Evolutionary conservation across 768 basidiomycete species (phyloP), one percentile per base, ranked within the genome.

Genomic region (Mycena galericulata): DNA sequence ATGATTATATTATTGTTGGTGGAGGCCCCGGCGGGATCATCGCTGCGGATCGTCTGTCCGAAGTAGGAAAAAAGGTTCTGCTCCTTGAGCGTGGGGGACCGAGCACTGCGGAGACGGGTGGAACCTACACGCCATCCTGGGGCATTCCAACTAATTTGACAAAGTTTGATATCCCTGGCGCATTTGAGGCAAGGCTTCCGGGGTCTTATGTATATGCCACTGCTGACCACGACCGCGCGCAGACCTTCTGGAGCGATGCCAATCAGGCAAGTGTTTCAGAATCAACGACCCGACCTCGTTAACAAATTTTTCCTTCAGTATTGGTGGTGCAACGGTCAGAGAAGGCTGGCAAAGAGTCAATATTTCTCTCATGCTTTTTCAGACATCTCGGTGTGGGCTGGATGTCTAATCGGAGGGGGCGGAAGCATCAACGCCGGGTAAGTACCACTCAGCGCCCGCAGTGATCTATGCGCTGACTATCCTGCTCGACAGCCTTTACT

Each of bases 71-170:
- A 80, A 88, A 87, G 62, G 88, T 91, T 1, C 77, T 90, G 20
- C 80, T 91, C 2, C 79, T 91, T 10, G 89, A 90, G 72, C 87
- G 89, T 60, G 89, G 89, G 49, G 89, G 89, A 2, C 89, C 89
- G 6, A 87, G 85, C 67, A 87, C 88, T 22, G 84, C 82, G 27
- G 78, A 85, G 61, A 89, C 88, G 14, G 89, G 89, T 15, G 89
- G 89, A 24, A 87, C 79, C 3, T 87, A 89, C 72, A 81, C 82
- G 38, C 84, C 88, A 0, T 74, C 80, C 5, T 89, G 88, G 88
- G 77, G 83, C 3, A 73, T 78, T 58, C 82, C 84, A 34, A 80
- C 80, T 3, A 84, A 84, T 53, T 14, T 36, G 34, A 36, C 34
- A 6, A 36, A 36, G 14, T 36, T 36, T 14, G 34, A 36, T 36